Evolutionary conservation across 352 stramenopile genomes (phyloP).

Genomic region (Globisporangium rhizosaccharum): DNA sequence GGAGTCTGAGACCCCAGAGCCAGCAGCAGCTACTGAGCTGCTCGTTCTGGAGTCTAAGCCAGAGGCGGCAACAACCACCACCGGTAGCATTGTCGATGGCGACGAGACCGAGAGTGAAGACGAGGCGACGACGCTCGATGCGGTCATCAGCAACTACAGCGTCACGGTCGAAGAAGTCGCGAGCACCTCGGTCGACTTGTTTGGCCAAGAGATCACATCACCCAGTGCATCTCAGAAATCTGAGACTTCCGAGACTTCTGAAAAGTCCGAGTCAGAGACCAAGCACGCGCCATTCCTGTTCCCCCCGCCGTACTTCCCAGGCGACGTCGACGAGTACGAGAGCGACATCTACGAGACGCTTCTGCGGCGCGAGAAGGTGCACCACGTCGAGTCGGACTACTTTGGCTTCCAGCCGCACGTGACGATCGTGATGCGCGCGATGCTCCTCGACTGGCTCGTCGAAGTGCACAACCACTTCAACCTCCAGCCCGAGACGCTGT

Average conservation of each 20-base stretch:
- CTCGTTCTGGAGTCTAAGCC: background rate
- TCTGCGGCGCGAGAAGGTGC: slow-evolving; percentile 30
- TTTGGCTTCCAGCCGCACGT: slow-evolving; percentile 47
- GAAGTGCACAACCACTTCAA: slow-evolving; percentile 99
- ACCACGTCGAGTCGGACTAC: slow-evolving; percentile 47
- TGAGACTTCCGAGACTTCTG: background rate
- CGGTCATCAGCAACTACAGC: background rate
- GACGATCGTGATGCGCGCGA: slow-evolving; percentile 52
- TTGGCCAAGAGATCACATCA: slow-evolving; percentile 2
- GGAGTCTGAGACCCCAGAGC: background rate
- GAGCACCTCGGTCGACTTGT: slow-evolving; percentile 5
- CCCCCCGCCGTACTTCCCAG: slow-evolving; percentile 26
- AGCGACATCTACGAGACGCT: slow-evolving; percentile 51
- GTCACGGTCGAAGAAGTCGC: slow-evolving; percentile 1
- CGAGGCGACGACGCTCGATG: background rate
- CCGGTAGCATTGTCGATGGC: background rate
- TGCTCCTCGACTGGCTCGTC: slow-evolving; percentile 77
- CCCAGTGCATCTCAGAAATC: background rate
- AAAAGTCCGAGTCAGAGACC: background rate
- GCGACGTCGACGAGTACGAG: slow-evolving; percentile 43
- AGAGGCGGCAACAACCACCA: background rate
- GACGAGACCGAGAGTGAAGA: slow-evolving; percentile 17
- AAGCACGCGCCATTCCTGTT: slow-evolving; percentile 16
- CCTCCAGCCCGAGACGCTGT: slow-evolving; percentile 95
- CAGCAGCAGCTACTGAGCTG: background rate